Base-by-base conservation (phyloP, 768 basidiomycete species). In the Dioszegia hungarica region DNA sequence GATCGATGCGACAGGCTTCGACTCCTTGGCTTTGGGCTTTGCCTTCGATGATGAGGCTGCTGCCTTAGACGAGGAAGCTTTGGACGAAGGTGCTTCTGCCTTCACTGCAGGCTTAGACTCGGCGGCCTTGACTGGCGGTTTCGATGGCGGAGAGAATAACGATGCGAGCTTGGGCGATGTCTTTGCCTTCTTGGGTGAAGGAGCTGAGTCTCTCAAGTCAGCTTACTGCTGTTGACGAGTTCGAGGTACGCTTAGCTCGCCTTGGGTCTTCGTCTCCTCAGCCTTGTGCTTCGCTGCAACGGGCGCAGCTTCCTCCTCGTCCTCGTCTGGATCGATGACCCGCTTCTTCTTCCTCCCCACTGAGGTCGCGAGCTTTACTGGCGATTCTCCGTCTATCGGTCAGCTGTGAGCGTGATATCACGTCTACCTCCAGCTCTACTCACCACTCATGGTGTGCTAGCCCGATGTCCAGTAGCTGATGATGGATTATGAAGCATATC, bases 101-200 rank as follows among this genome's bases (percentile, higher is more conserved):
- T 47, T 46, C 40, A 28, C 48, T 46, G 56, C 47, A 20, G 20
- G 22, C 45, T 54, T 56, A 17, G 39, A 24, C 20, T 54, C 41
- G 46, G 43, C 14, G 22, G 31, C 24, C 29, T 60, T 56, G 14
- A 41, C 50, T 17, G 37, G 28, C 38, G 45, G 49, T 40, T 64
- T 64, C 10, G 63, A n/a, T 5, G 61, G 59, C 11, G 61, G 54
- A 1, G 64, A 56, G 56, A 65, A 66, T 39, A 66, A 58, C 5
- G 64, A 52, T 11, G 64, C 64, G 27, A 63, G 41, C 20, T 57
- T 39, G 0, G 51, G 38, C 15, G 49, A 38, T 2, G 51, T 29
- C 44, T 68, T 72, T 28, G 65, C 20, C 43, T 72, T 72, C 46
- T 72, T 72, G n/a, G 61, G 10, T 1, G 70, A 56, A 20, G 70